Evolutionary conservation across 805 yeast species (phyloP), one percentile per base, ranked within the genome.

Genomic region (Zygosaccharomyces rouxii): DNA sequence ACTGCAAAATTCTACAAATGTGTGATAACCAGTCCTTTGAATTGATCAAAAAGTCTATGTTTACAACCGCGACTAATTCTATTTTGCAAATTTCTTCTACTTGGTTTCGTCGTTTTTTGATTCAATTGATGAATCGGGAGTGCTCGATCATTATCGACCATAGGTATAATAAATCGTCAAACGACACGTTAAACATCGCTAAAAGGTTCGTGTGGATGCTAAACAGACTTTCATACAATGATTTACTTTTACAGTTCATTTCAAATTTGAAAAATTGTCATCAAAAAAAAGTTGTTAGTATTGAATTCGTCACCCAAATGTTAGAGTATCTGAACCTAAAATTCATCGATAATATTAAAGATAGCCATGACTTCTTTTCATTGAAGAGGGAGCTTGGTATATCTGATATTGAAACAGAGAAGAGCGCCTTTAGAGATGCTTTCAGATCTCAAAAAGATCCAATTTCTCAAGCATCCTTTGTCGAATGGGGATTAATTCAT

Each of bases 341-440:
- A 1, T 58, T 51, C 35, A 53, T 57, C 6, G 64, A 60, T 39
- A 44, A 42, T 1, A 38, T 64, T 11, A 63, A 59, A 46, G 41
- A 46, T 22, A 45, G 51, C 39, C 57, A 54, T 29, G 55, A 49
- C 13, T 66, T 65, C 38, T 49, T 54, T 4, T 38, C 50, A n/a
- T 41, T 66, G 35, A 61, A 60, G 42, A 48, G 57, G 10, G 59
- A 58, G 13, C 53, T 64, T 30, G 57, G 57, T 14, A 59, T 66
- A 7, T 58, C 67, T 4, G 55, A 60, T 47, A 51, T 37, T 23
- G 67, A 61, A 42, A 55, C 59, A 1, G 63, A 64, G 35, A 58
- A 55, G 33, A 57, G 66, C 49, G 38, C 52, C 4, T 62, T 63
- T 23, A 55, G 64, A 35, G 62, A 60, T 21, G 35, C 44, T 1